These are phyloP conservation scores for Yarrowia keelungensis DNA, from an alignment of 805 yeast species.

Conservation along the genomic window DNA sequence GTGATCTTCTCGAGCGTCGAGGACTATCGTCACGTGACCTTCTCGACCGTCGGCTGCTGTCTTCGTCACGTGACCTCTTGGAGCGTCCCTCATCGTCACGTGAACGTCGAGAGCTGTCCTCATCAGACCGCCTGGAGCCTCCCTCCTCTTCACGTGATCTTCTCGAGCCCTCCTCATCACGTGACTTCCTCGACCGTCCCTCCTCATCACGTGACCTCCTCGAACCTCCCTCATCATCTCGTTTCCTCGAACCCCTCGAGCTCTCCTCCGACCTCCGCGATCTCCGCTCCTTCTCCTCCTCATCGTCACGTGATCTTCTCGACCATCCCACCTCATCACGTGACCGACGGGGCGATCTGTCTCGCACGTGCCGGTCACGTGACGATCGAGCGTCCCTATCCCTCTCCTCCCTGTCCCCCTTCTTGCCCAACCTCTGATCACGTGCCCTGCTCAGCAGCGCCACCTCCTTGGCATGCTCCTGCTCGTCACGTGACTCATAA, in stretches of 20 bases:
- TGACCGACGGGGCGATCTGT: not conserved
- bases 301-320: not conserved
- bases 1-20: conserved; percentile 2
- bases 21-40: not conserved
- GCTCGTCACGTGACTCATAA: conserved; percentile 51
- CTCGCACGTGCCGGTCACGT: not conserved
- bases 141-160: not conserved
- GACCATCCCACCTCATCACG: not conserved
- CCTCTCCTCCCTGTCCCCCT: not conserved
- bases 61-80: not conserved
- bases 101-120: not conserved
- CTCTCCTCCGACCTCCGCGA: too few species aligned
- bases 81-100: not conserved
- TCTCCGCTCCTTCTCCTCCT: too few species aligned
- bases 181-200: not conserved
- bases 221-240: not conserved
- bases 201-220: not conserved
- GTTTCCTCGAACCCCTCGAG: too few species aligned
- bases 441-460: conserved; percentile 12
- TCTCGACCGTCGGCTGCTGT: not conserved
- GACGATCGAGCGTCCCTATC: not conserved
- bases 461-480: conserved; percentile 7
- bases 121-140: not conserved
- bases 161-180: not conserved
- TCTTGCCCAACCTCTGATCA: not conserved